These are phyloP conservation scores for Fusarium vanettenii DNA, from an alignment of 2,329 filamentous ascomycete species.

Conservation along the genomic window DNA sequence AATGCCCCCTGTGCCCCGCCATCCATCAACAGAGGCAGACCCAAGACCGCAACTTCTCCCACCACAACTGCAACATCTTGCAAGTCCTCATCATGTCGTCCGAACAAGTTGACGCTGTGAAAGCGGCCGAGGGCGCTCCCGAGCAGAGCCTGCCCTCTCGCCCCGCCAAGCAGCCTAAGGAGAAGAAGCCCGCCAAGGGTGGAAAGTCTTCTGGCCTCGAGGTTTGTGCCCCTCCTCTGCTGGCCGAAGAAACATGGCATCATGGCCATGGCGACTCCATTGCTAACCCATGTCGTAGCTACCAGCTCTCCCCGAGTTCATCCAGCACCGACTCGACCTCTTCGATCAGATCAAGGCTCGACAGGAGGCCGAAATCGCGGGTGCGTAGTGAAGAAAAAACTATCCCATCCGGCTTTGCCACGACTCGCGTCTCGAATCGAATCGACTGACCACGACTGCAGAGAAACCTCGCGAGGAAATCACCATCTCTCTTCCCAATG, in stretches of 20 bases:
- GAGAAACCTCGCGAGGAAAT: slow-evolving; percentile 79
- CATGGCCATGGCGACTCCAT: slow-evolving; percentile 4
- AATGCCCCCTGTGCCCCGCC: slow-evolving; percentile 48
- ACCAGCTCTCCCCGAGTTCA: slow-evolving; percentile 74
- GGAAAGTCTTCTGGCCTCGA: slow-evolving; percentile 71
- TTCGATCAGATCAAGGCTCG: slow-evolving; percentile 91
- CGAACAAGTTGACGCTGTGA: slow-evolving; percentile 50
- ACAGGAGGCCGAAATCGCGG: slow-evolving; percentile 78
- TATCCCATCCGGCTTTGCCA: not conserved
- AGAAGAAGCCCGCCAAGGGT: slow-evolving; percentile 58
- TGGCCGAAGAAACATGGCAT: slow-evolving; percentile 4
- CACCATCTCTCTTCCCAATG: slow-evolving; percentile 78
- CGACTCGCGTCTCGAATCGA: slow-evolving; percentile 7
- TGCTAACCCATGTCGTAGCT: slow-evolving; percentile 45
- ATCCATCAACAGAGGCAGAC: slow-evolving; percentile 21
- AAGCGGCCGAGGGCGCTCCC: slow-evolving; percentile 49
- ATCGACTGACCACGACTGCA: slow-evolving; percentile 52
- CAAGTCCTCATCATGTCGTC: slow-evolving; percentile 50
- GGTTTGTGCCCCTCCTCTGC: slow-evolving; percentile 45
- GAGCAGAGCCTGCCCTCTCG: slow-evolving; percentile 50
- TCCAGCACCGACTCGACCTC: slow-evolving; percentile 84
- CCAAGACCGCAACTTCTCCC: slow-evolving; percentile 43
- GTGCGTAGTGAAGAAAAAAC: slow-evolving; percentile 43
- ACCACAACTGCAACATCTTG: slow-evolving; percentile 36
- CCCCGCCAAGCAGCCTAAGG: slow-evolving; percentile 52